Base-by-base conservation (phyloP, 768 basidiomycete species). In the Boletus edulis region DNA sequence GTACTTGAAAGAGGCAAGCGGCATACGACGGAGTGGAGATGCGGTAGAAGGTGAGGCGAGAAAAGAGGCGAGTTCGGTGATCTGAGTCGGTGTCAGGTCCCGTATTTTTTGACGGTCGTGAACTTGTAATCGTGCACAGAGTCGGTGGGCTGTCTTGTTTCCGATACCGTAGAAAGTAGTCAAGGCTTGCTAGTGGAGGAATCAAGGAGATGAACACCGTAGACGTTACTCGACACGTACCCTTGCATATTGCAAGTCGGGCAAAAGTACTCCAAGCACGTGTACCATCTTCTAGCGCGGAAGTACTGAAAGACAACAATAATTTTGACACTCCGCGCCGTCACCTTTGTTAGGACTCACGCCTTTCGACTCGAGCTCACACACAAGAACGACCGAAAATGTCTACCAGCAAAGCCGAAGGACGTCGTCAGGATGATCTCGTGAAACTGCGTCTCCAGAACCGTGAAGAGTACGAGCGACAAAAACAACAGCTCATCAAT, bases 121-220 rank as follows among this genome's bases (percentile, higher is more conserved):
- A 49, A 99, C 91, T 67, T 91, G 89, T 43, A 97, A 83, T 56
- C 97, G 87, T 11, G 95, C 92, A 67, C 96, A 94, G 32, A 99
- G 79, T 29, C 88, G 86, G 53, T 82, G 80, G 10, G 95, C 84
- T 15, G 84, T 89, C 57, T 79, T 74, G 62, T 78, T 81, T 6
- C 90, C 91, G 65, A 99, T 78, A 22, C 97, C 97, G 69, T 94
- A 94, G 76, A 98, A 94, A 47, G 80, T 77, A 14, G 87, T 91
- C 55, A 99, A 73, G n/a, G 94, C 96, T 74, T 87, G 84, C 96
- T 99, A 66, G 43, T 12, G 46, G 41, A 35, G 8, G 32, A 13
- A 13, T 51, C 29, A 51, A 54, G 32, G 17, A 45, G 32, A 49
- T 17, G 32, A 32, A 52, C 38, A 51, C 12, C 5, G 3, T 15